A percentile compares a stretch with the other conserved stretches of the same genome.
phyloP scores from a whole-genome alignment of 371 early-diverging fungal species.

The Actinomucor elegans region DNA sequence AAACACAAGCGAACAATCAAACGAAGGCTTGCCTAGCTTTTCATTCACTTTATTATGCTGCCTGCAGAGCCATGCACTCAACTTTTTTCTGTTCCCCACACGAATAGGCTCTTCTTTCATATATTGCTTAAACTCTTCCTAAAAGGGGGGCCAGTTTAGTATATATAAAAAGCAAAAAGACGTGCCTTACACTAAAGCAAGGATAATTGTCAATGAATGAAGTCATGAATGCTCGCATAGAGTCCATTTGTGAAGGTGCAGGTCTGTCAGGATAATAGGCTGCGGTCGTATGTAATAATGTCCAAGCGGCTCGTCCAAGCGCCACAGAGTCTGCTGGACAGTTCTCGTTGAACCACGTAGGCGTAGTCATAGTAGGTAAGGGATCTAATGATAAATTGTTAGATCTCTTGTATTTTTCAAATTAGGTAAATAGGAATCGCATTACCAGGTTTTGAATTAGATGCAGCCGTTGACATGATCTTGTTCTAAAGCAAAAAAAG shows the following conservation, averaged over 20 bases:
- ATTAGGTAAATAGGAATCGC: too few species aligned
- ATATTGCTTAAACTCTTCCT: conserved; percentile 66
- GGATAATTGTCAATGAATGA: conserved; percentile 93
- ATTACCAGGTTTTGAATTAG: too few species aligned
- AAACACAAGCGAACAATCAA: conserved; percentile 88
- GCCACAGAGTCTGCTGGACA: conserved; percentile 85
- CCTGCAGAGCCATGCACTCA: conserved; percentile 87
- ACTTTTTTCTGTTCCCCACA: conserved; percentile 64
- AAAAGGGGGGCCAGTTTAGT: background rate
- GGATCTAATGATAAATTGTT: too few species aligned
- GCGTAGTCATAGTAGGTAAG: background rate
- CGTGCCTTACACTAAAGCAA: conserved; percentile 59
- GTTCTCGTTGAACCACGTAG: conserved; percentile 23
- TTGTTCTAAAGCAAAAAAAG: too few species aligned
- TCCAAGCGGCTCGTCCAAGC: conserved; percentile 95
- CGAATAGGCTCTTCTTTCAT: conserved; percentile 76
- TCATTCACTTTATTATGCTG: conserved; percentile 96
- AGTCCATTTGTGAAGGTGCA: conserved; percentile 69
- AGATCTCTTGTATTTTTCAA: too few species aligned
- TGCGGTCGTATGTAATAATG: conserved; percentile 97
- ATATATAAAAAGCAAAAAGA: conserved; percentile 12
- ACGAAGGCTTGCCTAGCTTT: conserved; percentile 80
- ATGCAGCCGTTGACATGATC: too few species aligned
- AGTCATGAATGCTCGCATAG: conserved; percentile 68
- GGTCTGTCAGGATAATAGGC: conserved; percentile 96